A percentile compares a stretch with the other conserved stretches of the same genome.
Conservation (phyloP, 768 basidiomycete species). For the Tricholoma matsutake region DNA sequence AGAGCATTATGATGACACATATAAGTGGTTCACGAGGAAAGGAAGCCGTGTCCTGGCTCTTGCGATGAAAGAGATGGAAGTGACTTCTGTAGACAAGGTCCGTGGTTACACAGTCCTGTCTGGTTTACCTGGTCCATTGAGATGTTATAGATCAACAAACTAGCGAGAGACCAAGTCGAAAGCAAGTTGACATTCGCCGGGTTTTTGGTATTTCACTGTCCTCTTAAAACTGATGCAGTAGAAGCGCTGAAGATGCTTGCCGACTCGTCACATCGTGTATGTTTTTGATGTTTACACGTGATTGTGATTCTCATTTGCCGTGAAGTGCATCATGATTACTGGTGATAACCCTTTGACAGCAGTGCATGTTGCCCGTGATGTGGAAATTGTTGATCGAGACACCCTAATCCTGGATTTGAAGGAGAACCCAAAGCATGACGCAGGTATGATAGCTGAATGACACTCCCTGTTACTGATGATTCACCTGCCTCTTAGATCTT, state of each 20-base stretch:
- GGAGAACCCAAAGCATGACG: slow-evolving; percentile 71
- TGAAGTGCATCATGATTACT: slow-evolving; percentile 97
- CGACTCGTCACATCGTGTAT: slow-evolving; percentile 93
- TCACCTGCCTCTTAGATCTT: slow-evolving; percentile 51
- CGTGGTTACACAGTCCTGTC: slow-evolving; percentile 11
- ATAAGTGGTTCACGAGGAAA: slow-evolving; percentile 89
- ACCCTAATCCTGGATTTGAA: slow-evolving; percentile 88
- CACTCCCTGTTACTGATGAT: background rate
- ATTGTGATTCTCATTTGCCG: slow-evolving; percentile 5
- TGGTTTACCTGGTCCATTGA: background rate
- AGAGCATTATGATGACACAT: slow-evolving; percentile 85
- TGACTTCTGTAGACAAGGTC: slow-evolving; percentile 70
- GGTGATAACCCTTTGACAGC: slow-evolving; percentile 98
- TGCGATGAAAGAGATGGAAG: slow-evolving; percentile 80
- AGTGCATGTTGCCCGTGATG: slow-evolving; percentile 91
- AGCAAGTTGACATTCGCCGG: slow-evolving; percentile 81
- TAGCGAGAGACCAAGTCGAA: slow-evolving; percentile 82
- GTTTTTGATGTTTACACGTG: slow-evolving; percentile 26
- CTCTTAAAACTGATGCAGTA: slow-evolving; percentile 91
- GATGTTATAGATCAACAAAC: slow-evolving; percentile 71
- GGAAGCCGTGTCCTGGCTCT: slow-evolving; percentile 94
- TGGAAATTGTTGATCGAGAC: slow-evolving; percentile 96
- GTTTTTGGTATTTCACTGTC: slow-evolving; percentile 98
- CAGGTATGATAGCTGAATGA: slow-evolving; percentile 44
- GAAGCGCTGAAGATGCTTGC: slow-evolving; percentile 89